Conservation (phyloP, 176 grass and related monocot species). For the Thalia dealbata region DNA sequence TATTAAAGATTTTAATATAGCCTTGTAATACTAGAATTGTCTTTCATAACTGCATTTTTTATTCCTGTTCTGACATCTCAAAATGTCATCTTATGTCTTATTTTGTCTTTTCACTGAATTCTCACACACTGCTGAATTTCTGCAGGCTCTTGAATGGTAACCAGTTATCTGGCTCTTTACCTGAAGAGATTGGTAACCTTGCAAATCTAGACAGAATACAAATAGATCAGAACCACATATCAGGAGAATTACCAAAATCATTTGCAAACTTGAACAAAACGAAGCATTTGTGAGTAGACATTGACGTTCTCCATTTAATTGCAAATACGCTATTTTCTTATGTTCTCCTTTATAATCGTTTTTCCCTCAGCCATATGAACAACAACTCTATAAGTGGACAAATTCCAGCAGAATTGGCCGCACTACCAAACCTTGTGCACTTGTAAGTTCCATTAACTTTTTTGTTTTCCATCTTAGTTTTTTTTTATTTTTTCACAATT, state of each 20-base stretch:
- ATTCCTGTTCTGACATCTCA: neutral
- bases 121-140: slow-evolving; percentile 13
- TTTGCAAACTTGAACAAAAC: slow-evolving; percentile 66
- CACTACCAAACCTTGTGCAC: slow-evolving; percentile 61
- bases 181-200: slow-evolving; percentile 76
- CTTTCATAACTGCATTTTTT: neutral
- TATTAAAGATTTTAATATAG: too few relatives aligned
- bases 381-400: slow-evolving; percentile 91
- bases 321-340: slow-evolving; percentile 10
- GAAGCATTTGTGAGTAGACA: slow-evolving; percentile 73
- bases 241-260: slow-evolving; percentile 68
- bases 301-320: slow-evolving; percentile 16
- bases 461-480: slow-evolving; percentile 22
- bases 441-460: slow-evolving; percentile 39
- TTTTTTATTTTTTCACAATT: neutral
- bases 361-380: slow-evolving; percentile 84
- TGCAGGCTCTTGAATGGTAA: slow-evolving; percentile 86
- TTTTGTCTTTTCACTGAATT: neutral
- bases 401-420: slow-evolving; percentile 65
- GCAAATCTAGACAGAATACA: slow-evolving; percentile 71
- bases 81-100: neutral
- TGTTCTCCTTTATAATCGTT: slow-evolving; percentile 18
- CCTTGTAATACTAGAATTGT: neutral
- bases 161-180: slow-evolving; percentile 60
- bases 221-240: slow-evolving; percentile 71